phyloP scores from a whole-genome alignment of 495 filamentous ascomycete genomes.

The Hyaloscypha hepaticicola region DNA sequence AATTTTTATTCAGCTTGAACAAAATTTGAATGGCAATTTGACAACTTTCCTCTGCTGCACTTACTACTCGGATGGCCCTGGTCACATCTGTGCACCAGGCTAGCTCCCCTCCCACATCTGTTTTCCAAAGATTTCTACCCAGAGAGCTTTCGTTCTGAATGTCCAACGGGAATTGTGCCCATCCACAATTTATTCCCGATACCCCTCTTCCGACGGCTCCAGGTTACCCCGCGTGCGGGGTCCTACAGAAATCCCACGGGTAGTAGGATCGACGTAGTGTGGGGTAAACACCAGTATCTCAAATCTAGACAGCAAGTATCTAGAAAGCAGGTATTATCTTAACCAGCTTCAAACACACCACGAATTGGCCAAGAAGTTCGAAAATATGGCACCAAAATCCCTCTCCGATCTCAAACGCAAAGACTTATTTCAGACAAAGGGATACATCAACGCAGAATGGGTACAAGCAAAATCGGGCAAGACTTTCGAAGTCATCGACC shows the following conservation, averaged over 20 bases:
- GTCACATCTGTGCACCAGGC: too few species aligned
- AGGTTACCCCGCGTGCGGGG: not conserved
- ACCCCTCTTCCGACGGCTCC: not conserved
- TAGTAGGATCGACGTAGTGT: not conserved
- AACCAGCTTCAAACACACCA: not conserved
- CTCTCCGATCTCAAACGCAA: constrained; percentile 3
- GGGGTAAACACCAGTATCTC: not conserved
- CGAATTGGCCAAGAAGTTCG: not conserved
- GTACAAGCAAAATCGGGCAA: constrained; percentile 20
- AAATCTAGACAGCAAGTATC: too few species aligned
- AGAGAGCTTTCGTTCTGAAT: not conserved
- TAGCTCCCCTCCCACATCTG: too few species aligned
- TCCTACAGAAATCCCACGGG: not conserved
- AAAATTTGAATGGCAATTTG: too few species aligned
- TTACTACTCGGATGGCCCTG: too few species aligned
- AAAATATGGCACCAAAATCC: constrained; percentile 6
- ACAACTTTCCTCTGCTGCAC: too few species aligned
- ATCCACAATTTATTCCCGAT: not conserved
- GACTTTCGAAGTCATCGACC: constrained; percentile 49
- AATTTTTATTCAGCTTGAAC: too few species aligned
- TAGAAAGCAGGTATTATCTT: too few species aligned
- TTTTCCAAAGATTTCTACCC: too few species aligned
- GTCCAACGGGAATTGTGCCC: not conserved
- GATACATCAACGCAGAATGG: constrained; percentile 31
- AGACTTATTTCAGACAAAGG: constrained; percentile 20